phyloP scores from a whole-genome alignment of 2,329 filamentous ascomycete genomes.

The Epichloe hybrida region DNA sequence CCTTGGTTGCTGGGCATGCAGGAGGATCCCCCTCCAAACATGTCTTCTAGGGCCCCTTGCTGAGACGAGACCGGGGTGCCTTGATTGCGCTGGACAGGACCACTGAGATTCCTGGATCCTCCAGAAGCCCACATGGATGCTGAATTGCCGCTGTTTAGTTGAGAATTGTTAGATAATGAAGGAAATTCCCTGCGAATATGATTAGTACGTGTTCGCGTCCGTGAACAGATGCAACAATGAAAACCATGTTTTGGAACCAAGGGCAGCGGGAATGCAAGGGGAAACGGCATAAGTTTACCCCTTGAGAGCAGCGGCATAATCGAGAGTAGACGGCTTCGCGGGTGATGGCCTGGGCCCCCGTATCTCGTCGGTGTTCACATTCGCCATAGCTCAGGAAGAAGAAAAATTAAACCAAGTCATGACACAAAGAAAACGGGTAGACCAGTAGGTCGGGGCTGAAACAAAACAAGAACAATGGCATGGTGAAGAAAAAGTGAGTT shows the following conservation, averaged over 20 bases:
- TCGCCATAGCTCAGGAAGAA: conserved; percentile 3
- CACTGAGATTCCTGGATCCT: conserved; percentile 34
- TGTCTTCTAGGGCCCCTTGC: conserved; percentile 34
- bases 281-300: conserved; percentile 9
- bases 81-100: conserved; percentile 36
- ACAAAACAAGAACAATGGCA: background rate
- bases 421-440: background rate
- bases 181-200: conserved; percentile 43
- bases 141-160: conserved; percentile 34
- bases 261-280: background rate
- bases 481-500: conserved; percentile 2
- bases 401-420: background rate
- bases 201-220: background rate
- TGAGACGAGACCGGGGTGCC: conserved; percentile 37
- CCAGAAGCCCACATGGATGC: conserved; percentile 42
- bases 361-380: conserved; percentile 7
- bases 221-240: background rate
- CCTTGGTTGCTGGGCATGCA: conserved; percentile 26
- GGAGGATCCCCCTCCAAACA: conserved; percentile 30
- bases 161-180: conserved; percentile 47
- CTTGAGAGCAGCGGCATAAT: conserved; percentile 21
- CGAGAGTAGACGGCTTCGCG: conserved; percentile 5
- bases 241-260: background rate
- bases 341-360: conserved; percentile 6
- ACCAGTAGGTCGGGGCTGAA: background rate